Conservation (phyloP, 345 rosid genomes). For the Ricinus communis region DNA sequence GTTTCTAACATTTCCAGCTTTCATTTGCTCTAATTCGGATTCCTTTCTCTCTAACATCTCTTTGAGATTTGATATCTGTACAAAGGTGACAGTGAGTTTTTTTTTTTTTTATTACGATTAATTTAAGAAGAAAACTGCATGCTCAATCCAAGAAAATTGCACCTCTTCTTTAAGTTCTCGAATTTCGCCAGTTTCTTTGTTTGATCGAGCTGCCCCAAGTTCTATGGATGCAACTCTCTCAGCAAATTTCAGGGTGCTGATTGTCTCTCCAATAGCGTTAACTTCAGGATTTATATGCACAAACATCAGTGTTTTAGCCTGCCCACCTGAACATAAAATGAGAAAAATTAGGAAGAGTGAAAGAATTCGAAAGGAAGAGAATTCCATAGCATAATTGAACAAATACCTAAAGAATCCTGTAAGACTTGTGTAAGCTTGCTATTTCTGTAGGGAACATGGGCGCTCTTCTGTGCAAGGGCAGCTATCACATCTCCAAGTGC, state of each 20-base stretch:
- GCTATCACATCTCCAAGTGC: conserved; percentile 95
- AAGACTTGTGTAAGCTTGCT: conserved; percentile 98
- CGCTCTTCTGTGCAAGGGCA: conserved; percentile 92
- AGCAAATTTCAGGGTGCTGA: conserved; percentile 94
- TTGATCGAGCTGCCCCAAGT: conserved; percentile 90
- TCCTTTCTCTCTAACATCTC: conserved; percentile 81
- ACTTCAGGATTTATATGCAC: conserved; percentile 91
- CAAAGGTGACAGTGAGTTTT: not conserved
- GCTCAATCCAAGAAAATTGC: conserved; percentile 9
- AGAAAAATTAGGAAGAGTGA: not conserved
- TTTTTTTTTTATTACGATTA: too few relatives aligned
- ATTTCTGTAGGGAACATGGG: conserved; percentile 89
- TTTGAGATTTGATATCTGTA: conserved; percentile 73
- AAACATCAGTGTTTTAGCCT: conserved; percentile 95
- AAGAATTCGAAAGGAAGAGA: not conserved
- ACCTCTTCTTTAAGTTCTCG: conserved; percentile 95
- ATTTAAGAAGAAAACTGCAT: conserved; percentile 2
- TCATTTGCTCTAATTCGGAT: conserved; percentile 73
- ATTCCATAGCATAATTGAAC: not conserved
- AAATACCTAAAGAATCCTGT: conserved; percentile 88
- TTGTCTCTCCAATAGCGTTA: conserved; percentile 79
- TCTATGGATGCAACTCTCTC: conserved; percentile 95
- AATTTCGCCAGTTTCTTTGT: conserved; percentile 91
- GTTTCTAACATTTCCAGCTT: conserved; percentile 40
- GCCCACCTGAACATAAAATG: conserved; percentile 61